Conservation (phyloP, 371 early-diverging fungal genomes). For the Syncephalastrum contaminatum region DNA sequence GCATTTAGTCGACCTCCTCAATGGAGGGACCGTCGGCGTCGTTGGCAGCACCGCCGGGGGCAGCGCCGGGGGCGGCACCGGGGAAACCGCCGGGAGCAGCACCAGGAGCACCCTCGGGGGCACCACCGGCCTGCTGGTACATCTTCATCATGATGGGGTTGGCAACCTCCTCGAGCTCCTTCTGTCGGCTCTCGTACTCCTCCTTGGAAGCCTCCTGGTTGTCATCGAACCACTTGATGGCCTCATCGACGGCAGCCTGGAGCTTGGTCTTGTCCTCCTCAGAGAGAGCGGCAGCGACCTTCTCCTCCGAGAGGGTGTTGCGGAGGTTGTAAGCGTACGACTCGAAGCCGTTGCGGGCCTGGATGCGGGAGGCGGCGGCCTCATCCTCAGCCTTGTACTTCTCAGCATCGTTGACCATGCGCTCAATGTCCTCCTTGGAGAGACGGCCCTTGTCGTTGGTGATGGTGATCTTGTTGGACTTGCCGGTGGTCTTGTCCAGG, state of each 20-base stretch:
- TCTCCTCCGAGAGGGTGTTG: conserved; percentile 79
- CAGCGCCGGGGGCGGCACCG: conserved; percentile 83
- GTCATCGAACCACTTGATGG: conserved; percentile 82
- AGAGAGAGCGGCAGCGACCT: conserved; percentile 73
- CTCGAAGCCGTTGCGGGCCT: conserved; percentile 86
- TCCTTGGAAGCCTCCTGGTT: conserved; percentile 92
- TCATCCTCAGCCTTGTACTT: conserved; percentile 82
- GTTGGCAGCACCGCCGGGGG: conserved; percentile 71
- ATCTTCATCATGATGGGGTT: conserved; percentile 96
- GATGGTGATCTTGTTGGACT: conserved; percentile 83
- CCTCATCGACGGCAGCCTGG: conserved; percentile 80
- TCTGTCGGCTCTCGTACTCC: conserved; percentile 91
- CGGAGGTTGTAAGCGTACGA: conserved; percentile 85
- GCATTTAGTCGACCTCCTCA: conserved; percentile 49
- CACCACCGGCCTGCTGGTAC: conserved; percentile 60
- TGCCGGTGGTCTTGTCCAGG: conserved; percentile 88
- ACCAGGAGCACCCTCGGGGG: conserved; percentile 62
- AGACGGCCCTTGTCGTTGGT: conserved; percentile 85
- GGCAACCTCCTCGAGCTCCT: conserved; percentile 91
- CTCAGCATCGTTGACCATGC: conserved; percentile 88
- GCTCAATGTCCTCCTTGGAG: conserved; percentile 85
- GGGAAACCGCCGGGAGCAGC: conserved; percentile 57
- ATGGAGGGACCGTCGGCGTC: conserved; percentile 61
- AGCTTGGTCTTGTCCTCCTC: conserved; percentile 77
- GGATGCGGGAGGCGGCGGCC: conserved; percentile 70